Evolutionary conservation across 805 yeast species (phyloP).

Genomic region (Blastobotrys terrestris): DNA sequence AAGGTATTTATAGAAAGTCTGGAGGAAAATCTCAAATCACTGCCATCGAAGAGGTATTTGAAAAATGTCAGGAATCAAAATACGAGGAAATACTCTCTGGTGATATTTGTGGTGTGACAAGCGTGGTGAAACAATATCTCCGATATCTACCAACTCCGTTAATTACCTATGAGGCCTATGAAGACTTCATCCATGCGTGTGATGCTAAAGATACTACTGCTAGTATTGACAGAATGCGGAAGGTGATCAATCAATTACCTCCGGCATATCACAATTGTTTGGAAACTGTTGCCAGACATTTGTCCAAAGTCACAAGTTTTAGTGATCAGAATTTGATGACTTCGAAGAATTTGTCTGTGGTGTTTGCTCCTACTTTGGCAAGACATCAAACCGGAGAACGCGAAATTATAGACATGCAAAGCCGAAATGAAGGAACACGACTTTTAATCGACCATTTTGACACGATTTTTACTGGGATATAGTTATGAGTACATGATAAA

Average conservation of each 20-base stretch:
- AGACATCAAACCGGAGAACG: constrained; percentile 72
- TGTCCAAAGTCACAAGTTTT: constrained; percentile 50
- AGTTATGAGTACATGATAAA: neutral
- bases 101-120: constrained; percentile 83
- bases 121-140: constrained; percentile 80
- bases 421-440: constrained; percentile 73
- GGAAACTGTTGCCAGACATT: constrained; percentile 53
- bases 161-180: constrained; percentile 64
- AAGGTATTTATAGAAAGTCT: constrained; percentile 87
- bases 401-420: constrained; percentile 80
- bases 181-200: constrained; percentile 49
- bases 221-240: constrained; percentile 39
- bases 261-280: constrained; percentile 58
- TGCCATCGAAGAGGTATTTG: constrained; percentile 37
- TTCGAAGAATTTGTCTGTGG: constrained; percentile 74
- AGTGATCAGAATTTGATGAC: constrained; percentile 70
- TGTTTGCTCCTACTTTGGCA: constrained; percentile 89
- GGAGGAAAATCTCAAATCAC: constrained; percentile 71
- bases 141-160: constrained; percentile 82
- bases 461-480: constrained; percentile 15
- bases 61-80: constrained; percentile 28
- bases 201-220: constrained; percentile 25
- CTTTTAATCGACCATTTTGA: constrained; percentile 40
- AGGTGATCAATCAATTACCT: constrained; percentile 53
- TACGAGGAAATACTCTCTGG: constrained; percentile 38